A percentile compares a stretch with the other conserved stretches of the same genome.
These are phyloP conservation scores for Clohesyomyces aquaticus DNA, from an alignment of 495 filamentous ascomycete species.

Conservation along the genomic window DNA sequence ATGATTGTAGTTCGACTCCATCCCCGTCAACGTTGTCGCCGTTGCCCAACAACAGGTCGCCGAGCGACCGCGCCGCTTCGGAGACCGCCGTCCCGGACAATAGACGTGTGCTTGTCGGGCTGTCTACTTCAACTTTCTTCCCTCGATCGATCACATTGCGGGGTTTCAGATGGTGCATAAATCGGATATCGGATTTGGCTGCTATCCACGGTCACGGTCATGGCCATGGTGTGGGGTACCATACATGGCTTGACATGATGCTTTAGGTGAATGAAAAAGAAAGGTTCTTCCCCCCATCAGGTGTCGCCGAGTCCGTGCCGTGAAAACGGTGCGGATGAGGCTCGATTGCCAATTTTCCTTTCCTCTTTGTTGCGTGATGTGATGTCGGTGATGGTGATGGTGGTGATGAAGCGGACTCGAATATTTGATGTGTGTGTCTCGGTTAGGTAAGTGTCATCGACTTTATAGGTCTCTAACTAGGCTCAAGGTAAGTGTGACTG, in stretches of 20 bases:
- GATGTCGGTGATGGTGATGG: not conserved
- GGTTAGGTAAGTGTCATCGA: not conserved
- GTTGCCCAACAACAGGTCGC: slow-evolving; percentile 84
- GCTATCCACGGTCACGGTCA: slow-evolving; percentile 11
- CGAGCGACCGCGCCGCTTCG: slow-evolving; percentile 75
- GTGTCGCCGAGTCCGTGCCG: slow-evolving; percentile 82
- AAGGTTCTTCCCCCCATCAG: slow-evolving; percentile 63
- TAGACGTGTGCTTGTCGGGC: no score
- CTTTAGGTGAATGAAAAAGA: slow-evolving; percentile 26
- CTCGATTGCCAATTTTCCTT: slow-evolving; percentile 83
- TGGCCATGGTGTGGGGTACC: slow-evolving; percentile 2
- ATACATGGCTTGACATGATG: slow-evolving; percentile 15
- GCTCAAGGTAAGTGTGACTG: no score
- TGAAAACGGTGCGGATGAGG: slow-evolving; percentile 61
- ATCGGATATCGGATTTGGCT: slow-evolving; percentile 27
- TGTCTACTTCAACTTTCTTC: no score
- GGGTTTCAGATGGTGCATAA: slow-evolving; percentile 19
- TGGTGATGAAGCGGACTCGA: not conserved
- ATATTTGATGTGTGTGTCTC: not conserved
- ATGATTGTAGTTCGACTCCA: slow-evolving; percentile 79
- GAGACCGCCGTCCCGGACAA: slow-evolving; percentile 55
- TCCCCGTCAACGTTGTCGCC: slow-evolving; percentile 90
- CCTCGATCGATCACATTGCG: slow-evolving; percentile 40
- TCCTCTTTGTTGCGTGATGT: slow-evolving; percentile 15
- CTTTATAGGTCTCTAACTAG: no score